Conservation (phyloP, 139 green algal species). For the Picochlorum sp. region DNA sequence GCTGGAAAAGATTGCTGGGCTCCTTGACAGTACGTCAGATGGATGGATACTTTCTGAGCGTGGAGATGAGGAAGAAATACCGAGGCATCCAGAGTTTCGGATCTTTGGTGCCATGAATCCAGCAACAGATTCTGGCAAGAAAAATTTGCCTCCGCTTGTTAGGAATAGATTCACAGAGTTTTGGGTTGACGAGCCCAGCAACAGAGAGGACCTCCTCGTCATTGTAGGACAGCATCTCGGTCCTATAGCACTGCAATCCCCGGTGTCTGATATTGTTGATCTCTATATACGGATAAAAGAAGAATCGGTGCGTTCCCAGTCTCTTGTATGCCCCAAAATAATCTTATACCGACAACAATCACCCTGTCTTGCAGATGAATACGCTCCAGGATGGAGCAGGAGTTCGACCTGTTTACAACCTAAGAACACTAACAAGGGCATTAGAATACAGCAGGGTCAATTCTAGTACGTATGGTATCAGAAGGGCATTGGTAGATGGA, state of each 20-base stretch:
- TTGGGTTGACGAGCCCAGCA: constrained; percentile 74
- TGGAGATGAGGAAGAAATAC: constrained; percentile 59
- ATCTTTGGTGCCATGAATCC: constrained; percentile 98
- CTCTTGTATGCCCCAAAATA: constrained; percentile 3
- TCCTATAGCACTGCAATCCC: constrained; percentile 21
- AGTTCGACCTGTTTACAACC: constrained; percentile 78
- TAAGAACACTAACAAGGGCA: constrained; percentile 85
- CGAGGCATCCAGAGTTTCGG: constrained; percentile 80
- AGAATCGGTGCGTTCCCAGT: constrained; percentile 48
- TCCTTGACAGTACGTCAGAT: constrained; percentile 65
- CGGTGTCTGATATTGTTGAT: constrained; percentile 77
- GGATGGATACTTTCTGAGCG: constrained; percentile 66
- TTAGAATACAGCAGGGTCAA: constrained; percentile 75
- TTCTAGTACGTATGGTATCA: constrained; percentile 75
- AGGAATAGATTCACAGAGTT: constrained; percentile 91
- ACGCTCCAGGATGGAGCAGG: constrained; percentile 76
- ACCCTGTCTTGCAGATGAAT: constrained; percentile 15
- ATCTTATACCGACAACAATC: constrained; percentile 20
- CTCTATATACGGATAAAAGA: constrained; percentile 82
- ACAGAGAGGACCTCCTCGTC: constrained; percentile 65
- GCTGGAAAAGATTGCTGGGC: constrained; percentile 72
- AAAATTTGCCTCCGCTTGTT: constrained; percentile 77
- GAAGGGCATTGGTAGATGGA: constrained; percentile 83
- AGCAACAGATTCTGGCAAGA: constrained; percentile 92
- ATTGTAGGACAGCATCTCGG: constrained; percentile 74